phyloP scores from a whole-genome alignment of 768 basidiomycete genomes.

The Pulveroboletus frians region DNA sequence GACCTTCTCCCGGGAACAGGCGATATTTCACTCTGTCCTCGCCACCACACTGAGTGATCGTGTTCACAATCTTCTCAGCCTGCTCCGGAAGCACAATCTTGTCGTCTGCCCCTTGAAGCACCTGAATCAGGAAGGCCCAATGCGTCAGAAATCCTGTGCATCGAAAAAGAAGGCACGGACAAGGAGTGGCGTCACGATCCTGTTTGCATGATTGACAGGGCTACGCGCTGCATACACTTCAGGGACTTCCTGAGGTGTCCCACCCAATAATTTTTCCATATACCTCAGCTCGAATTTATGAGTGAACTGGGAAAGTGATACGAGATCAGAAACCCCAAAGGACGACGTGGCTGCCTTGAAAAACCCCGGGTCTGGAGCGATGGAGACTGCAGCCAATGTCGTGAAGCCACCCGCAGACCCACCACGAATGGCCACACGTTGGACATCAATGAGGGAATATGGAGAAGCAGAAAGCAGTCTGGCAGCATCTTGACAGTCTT shows the following conservation, averaged over 20 bases:
- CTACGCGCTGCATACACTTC: slow-evolving; percentile 56
- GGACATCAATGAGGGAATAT: slow-evolving; percentile 53
- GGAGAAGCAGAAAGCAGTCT: slow-evolving; percentile 41
- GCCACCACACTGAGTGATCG: slow-evolving; percentile 17
- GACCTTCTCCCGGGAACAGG: slow-evolving; percentile 42
- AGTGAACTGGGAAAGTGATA: slow-evolving; percentile 51
- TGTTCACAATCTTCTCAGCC: slow-evolving; percentile 35
- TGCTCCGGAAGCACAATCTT: slow-evolving; percentile 65
- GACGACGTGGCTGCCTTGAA: slow-evolving; percentile 58
- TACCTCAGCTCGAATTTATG: slow-evolving; percentile 70
- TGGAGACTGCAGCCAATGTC: slow-evolving; percentile 44
- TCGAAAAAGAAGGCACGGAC: slow-evolving; percentile 34
- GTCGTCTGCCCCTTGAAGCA: slow-evolving; percentile 64
- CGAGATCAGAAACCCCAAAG: slow-evolving; percentile 69
- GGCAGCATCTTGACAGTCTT: slow-evolving; percentile 57
- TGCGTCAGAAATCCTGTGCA: not conserved
- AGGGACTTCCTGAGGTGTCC: slow-evolving; percentile 46
- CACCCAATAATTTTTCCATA: slow-evolving; percentile 60
- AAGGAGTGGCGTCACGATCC: slow-evolving; percentile 58
- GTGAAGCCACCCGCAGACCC: slow-evolving; percentile 74
- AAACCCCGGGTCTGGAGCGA: slow-evolving; percentile 36
- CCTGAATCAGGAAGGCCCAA: slow-evolving; percentile 35
- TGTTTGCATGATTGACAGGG: slow-evolving; percentile 56
- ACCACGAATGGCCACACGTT: slow-evolving; percentile 66
- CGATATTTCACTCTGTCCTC: slow-evolving; percentile 31